Base-by-base conservation (phyloP, 305 asterid genomes). In the Fraxinus nigra region DNA sequence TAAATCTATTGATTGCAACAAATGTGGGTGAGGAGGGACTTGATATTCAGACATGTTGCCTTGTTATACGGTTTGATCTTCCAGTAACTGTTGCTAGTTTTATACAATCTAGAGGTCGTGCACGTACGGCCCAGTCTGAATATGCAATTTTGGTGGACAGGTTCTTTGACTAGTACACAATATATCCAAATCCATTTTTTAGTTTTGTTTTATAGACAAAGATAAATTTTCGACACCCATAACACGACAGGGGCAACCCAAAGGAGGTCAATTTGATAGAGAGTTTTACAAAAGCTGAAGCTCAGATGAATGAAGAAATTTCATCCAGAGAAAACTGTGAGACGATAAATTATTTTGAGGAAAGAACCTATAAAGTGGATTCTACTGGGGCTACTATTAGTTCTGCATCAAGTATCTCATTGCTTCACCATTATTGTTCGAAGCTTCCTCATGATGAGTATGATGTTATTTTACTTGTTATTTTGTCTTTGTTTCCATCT, bases 1-100 rank as follows among this genome's bases (percentile, higher is more conserved):
- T 95, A 48, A 97, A 97, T 90, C 94, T 97, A 67, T 86, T 97
- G 82, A 91, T 97, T 86, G 99, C 99, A 38, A 97, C 99, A 83
- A 97, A 97, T 88, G 99, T 97, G 80, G 99, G 97, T n/a, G 99
- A 97, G 89, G 99, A 97, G 87, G 99, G 99, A 78, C 98, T 97
- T 83, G 98, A 97, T 88, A 97, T 97, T 82, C 99, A 97, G 87
- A 97, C 98, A 81, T 97, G 99, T 86, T 92, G 98, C 91, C 98
- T 97, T 24, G 99, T 97, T 18, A 91, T 97, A 86, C 93, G 99
- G 72, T 95, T 95, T 88, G 99, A 97, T 90, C 97, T 97, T 86
- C 99, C 99, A 40, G 98, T 95, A 90, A 97, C 98, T 37, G 94
- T 95, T 86, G 87, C 99, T 82, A 97, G 99, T 86, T 97, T 97